Percentiles rank a stretch among this genome's conserved stretches.
phyloP scores from a whole-genome alignment of 2,329 filamentous ascomycete species.

The Amesomyces nigricolor region DNA sequence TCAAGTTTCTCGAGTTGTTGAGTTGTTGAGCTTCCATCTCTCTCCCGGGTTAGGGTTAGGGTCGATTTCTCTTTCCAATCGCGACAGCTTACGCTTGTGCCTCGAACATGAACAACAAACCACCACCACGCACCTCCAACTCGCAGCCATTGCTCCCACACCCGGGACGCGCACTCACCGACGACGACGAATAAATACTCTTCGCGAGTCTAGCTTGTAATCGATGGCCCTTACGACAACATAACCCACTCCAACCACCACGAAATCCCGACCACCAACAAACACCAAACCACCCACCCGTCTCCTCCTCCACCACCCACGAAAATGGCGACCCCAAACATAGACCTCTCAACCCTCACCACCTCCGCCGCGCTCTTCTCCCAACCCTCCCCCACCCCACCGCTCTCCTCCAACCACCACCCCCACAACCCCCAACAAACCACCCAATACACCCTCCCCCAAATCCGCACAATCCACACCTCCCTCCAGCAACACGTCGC shows the following conservation, averaged over 20 bases:
- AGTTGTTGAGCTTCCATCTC: too few species aligned
- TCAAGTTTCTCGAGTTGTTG: too few species aligned
- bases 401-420: neutral
- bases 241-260: neutral
- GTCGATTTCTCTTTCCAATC: too few species aligned
- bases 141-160: too few species aligned
- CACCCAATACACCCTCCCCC: conserved; percentile 50
- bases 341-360: conserved; percentile 12
- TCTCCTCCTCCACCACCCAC: neutral
- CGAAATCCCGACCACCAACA: neutral
- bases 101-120: too few species aligned
- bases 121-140: too few species aligned
- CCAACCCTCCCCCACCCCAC: neutral
- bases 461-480: conserved; percentile 59
- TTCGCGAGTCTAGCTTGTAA: too few species aligned
- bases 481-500: conserved; percentile 54
- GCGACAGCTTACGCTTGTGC: too few species aligned
- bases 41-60: too few species aligned
- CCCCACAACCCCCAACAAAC: neutral
- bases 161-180: too few species aligned
- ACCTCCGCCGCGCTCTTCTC: conserved; percentile 12
- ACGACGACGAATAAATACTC: too few species aligned
- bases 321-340: conserved; percentile 7
- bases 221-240: too few species aligned
- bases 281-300: neutral